Conservation (phyloP, 257 asterid genomes). For the Fraxinus quadrangulata region DNA sequence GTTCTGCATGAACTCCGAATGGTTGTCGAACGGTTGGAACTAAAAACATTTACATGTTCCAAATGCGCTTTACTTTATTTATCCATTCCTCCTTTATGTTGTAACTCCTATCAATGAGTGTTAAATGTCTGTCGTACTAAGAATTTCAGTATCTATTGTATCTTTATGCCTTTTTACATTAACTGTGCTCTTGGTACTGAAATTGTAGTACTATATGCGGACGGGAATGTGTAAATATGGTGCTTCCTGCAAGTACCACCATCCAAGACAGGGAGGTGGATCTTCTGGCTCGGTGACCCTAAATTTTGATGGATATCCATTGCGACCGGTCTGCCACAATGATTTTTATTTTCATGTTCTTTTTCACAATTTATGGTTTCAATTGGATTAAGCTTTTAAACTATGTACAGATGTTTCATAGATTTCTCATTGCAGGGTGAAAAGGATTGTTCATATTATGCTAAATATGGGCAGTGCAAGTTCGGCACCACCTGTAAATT, state of each 20-base stretch:
- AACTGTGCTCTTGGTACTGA: neutral
- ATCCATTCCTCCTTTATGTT: neutral
- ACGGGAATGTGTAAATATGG: slow-evolving; percentile 93
- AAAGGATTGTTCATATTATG: slow-evolving; percentile 82
- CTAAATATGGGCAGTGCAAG: slow-evolving; percentile 89
- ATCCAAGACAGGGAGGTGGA: slow-evolving; percentile 85
- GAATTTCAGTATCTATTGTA: slow-evolving; percentile 1
- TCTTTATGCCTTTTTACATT: slow-evolving; percentile 20
- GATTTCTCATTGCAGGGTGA: slow-evolving; percentile 60
- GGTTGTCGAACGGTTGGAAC: neutral
- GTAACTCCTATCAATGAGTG: neutral
- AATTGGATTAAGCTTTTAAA: slow-evolving; percentile 3
- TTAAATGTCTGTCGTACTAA: neutral
- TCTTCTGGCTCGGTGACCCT: slow-evolving; percentile 58
- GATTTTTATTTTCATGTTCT: slow-evolving; percentile 5
- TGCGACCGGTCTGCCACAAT: slow-evolving; percentile 27
- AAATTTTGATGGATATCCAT: slow-evolving; percentile 37
- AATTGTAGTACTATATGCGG: slow-evolving; percentile 61
- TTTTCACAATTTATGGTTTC: neutral
- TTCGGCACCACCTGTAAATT: slow-evolving; percentile 91
- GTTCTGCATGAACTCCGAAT: neutral
- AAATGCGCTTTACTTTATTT: slow-evolving; percentile 18
- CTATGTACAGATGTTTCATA: slow-evolving; percentile 29
- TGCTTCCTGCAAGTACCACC: slow-evolving; percentile 92
- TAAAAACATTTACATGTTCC: slow-evolving; percentile 15